Evolutionary conservation across 306 rosid genomes (phyloP), one percentile per base, ranked within the genome.

Genomic region (Mucuna pruriens): DNA sequence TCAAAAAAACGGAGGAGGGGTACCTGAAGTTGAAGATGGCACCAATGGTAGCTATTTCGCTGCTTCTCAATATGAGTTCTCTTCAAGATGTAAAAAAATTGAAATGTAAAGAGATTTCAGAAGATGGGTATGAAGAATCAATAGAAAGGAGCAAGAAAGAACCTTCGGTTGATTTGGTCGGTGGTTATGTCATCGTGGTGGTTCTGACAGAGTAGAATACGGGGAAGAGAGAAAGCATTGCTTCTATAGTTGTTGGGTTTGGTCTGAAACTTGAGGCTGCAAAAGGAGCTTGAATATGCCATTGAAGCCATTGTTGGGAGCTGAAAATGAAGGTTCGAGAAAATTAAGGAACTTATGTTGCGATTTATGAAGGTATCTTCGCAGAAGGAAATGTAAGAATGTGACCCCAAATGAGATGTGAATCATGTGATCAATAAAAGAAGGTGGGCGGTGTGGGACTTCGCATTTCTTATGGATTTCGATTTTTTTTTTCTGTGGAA

Each of bases 41-140:
- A 51, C 94, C 99, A 80, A 91, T 39, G 66, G 91, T 88, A 3
- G 99, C 98, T 82, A 95, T 65, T 83, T 91, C 98, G 34, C 97
- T 93, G 85, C 88, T 91, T 84, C 88, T 90, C 34, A 95, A 76
- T 9, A 95, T 84, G 1, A 93, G 81, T 55, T 88, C 91, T 84
- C 97, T 92, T 65, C 62, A 84, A 78, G 12, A 76, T 5, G 5
- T 15, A 9, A 12, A 36, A 67, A 15, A 83, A 4, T 9, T 6
- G n/a, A 80, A 74, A 25, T 9, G 10, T 84, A 19, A 62, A 81
- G 81, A 70, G 54, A 68, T 69, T 81, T 52, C 49, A 60, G 42
- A 34, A 52, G 1, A 46, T 23, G 62, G 48, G 69, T 13, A 17
- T 15, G 7, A 55, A 34, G 4, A 23, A 9, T 67, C 19, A 20